Conservation (phyloP, 164 flowering plant genomes). For the Annona cherimola region DNA sequence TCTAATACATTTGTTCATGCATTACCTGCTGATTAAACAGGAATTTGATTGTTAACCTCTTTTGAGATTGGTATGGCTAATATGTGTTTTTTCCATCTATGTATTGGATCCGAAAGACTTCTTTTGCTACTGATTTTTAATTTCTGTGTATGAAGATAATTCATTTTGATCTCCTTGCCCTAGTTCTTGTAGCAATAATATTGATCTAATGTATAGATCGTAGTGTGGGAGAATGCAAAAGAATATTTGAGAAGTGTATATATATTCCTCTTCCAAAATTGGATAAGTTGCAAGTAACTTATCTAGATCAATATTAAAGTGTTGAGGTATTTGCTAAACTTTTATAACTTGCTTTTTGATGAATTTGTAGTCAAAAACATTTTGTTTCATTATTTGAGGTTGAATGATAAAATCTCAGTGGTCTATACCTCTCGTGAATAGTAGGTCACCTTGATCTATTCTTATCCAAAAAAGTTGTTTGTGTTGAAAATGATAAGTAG, state of each 20-base stretch:
- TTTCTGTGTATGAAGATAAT: background rate
- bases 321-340: constrained; percentile 59
- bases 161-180: background rate
- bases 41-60: background rate
- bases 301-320: constrained; percentile 84
- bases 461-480: background rate
- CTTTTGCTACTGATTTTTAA: background rate
- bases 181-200: background rate
- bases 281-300: constrained; percentile 94
- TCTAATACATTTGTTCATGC: too few species aligned
- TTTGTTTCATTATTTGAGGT: background rate
- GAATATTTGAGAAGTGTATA: constrained; percentile 90
- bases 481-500: background rate
- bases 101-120: background rate
- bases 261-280: constrained; percentile 96
- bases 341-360: background rate
- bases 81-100: background rate
- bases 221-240: constrained; percentile 46
- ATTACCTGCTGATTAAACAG: too few species aligned
- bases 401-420: background rate
- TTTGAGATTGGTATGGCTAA: background rate
- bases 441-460: background rate
- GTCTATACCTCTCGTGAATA: background rate
- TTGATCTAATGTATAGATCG: background rate
- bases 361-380: background rate